Evolutionary conservation across 2,329 filamentous ascomycete species (phyloP), one percentile per base, ranked within the genome.

Genomic region (Pseudogymnoascus sp.): DNA sequence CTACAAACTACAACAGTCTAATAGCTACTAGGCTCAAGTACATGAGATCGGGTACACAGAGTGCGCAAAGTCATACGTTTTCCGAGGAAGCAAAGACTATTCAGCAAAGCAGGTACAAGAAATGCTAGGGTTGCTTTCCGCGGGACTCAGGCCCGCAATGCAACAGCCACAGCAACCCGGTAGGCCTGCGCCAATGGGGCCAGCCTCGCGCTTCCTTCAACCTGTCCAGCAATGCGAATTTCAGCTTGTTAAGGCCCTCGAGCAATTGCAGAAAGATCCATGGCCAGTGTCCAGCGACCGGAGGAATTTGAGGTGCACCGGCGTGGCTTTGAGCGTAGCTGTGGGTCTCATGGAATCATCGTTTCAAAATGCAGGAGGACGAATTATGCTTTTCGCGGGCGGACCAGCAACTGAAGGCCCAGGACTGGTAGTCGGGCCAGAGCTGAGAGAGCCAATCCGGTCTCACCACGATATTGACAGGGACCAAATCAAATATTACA

Each of bases 401-500:
- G 94, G 94, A 36, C 89, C 94, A 61, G 92, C 92, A 41, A 99
- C 94, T 0, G 94, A 99, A 76, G 94, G 94, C 1, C 94, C 94
- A 9, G 94, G 94, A 65, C 92, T 96, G 84, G 94, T 99, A 33
- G 94, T 99, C 73, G 92, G 92, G 2, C 91, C 94, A 23, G 94
- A 99, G 77, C 80, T 99, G 67, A 89, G 93, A 74, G 94, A 99
- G 75, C 92, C 95, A 8, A 97, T 99, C 67, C 89, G 94, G 72
- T 97, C 93, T 42, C 94, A 99, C 77, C 94, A 99, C 76, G 94
- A 99, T 72, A 99, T 99, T 75, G 94, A 99, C 74, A 87, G 92
- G 63, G 94, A 99, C 76, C 97, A 97, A 74, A 96, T 96, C 79
- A 99, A 99, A 77, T 97, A 97, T 78, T 97, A 96, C 79, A 99